Base-by-base conservation (phyloP, 139 green algal species). In the Gonium pectorale region DNA sequence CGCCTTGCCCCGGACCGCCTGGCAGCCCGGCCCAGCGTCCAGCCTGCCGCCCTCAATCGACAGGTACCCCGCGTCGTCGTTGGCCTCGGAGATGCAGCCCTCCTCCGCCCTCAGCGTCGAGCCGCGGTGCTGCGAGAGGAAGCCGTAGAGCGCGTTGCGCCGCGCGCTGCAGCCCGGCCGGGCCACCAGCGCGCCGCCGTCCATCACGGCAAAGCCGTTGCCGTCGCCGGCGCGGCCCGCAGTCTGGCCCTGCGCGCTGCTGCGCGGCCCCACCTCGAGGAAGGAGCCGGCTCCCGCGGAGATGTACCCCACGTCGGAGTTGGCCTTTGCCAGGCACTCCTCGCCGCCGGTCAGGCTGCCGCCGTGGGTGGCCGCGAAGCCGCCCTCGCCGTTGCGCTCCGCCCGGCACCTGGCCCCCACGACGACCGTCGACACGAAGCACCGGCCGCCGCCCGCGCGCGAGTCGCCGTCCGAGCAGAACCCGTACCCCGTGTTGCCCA, bases 1-100 rank as follows among this genome's bases (percentile, higher is more conserved):
- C 35, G 29, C 70, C 7, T 21, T n/a, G 46, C 64, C 64, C n/a
- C 33, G 9, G 31, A 19, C 33, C 0, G 31, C 29, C 44, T 26
- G 3, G n/a, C 70, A 66, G 70, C 70, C n/a, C 33, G 9, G 35
- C 33, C 31, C 70, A 46, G 35, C 33, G n/a, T 13, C 35, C 70
- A 79, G 46, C 70, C 22, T 79, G 46, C 70, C n/a, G 0, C 46
- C 70, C 21, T 49, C 19, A n/a, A 13, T n/a, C 11, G 46, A 46
- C 19, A 79, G 70, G 52, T n/a, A 80, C 22, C 72, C 72, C 6
- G 37, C 44, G 52, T 38, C 26, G 37, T 54, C 54, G 52, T 81
- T 81, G 38, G 5, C 35, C 6, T 4, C 4, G 24, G 73, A 27
- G 0, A 43, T 27, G 38, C 54, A 69, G 5, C 40, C 73, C 37